Evolutionary conservation across 306 rosid genomes (phyloP).

Genomic region (Neltuma alba): DNA sequence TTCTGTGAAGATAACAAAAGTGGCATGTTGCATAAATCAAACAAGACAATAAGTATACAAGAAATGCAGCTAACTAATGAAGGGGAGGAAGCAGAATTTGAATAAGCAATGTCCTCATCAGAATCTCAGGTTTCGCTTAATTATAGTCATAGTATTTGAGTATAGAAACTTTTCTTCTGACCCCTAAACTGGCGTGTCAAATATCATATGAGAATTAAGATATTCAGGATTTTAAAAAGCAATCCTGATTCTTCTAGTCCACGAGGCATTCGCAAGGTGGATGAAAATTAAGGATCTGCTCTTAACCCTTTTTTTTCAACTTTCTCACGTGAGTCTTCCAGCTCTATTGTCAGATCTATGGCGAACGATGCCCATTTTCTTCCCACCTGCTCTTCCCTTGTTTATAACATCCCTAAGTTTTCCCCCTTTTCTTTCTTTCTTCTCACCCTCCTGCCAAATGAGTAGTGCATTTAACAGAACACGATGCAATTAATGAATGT

Average conservation of each 20-base stretch:
- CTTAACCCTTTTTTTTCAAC: neutral
- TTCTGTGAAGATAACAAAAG: neutral
- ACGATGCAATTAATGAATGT: neutral
- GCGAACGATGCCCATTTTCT: constrained; percentile 32
- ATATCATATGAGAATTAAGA: neutral
- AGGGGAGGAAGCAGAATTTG: neutral
- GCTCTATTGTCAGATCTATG: constrained; percentile 9
- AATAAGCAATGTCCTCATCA: neutral
- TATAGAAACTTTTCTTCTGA: neutral
- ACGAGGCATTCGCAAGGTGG: neutral
- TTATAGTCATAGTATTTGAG: neutral
- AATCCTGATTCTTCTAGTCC: constrained; percentile 4
- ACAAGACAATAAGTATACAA: neutral
- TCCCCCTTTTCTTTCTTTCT: constrained; percentile 41
- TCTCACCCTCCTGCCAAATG: constrained; percentile 28
- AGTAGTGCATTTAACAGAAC: neutral
- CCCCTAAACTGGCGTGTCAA: neutral
- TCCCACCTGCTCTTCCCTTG: constrained; percentile 28
- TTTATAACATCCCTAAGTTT: constrained; percentile 31
- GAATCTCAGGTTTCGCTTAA: neutral
- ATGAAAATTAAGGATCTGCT: neutral
- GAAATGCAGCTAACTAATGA: neutral
- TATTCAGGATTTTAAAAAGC: neutral
- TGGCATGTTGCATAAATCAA: neutral
- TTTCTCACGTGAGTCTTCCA: neutral